Evolutionary conservation across 768 basidiomycete genomes (phyloP).

Genomic region (Tylopilus intermedius): DNA sequence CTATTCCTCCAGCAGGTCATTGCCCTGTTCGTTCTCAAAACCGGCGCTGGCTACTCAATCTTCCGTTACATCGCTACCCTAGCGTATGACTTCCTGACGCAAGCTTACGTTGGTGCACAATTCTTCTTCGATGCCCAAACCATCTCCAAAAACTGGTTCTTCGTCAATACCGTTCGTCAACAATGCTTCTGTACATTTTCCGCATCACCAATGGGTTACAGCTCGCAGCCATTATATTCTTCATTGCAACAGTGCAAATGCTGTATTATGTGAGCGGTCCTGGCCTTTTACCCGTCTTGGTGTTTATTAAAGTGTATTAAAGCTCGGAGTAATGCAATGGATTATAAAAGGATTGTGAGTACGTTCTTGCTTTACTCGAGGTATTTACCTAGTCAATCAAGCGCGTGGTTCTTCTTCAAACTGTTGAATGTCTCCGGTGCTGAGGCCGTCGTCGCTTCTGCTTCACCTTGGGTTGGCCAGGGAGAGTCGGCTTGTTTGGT

Average conservation of each 20-base stretch:
- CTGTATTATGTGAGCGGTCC: constrained; percentile 57
- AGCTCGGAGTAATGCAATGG: constrained; percentile 91
- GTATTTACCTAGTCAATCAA: constrained; percentile 21
- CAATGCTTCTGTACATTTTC: constrained; percentile 4
- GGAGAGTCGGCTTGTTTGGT: constrained; percentile 87
- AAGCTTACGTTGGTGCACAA: constrained; percentile 62
- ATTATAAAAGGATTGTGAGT: constrained; percentile 76
- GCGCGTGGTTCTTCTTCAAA: constrained; percentile 93
- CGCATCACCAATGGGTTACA: constrained; percentile 26
- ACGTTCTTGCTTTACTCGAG: neutral
- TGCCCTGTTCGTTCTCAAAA: constrained; percentile 87
- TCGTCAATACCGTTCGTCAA: constrained; percentile 63
- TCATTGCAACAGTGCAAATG: constrained; percentile 91
- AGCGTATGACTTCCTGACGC: constrained; percentile 71
- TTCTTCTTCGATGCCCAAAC: constrained; percentile 80
- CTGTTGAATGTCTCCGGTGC: constrained; percentile 89
- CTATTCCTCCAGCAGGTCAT: constrained; percentile 80
- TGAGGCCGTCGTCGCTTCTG: constrained; percentile 87
- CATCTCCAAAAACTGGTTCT: constrained; percentile 74
- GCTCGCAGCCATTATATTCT: constrained; percentile 84
- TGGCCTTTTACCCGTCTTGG: neutral
- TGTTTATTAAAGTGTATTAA: constrained; percentile 1
- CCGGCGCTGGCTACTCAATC: constrained; percentile 72
- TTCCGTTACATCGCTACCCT: constrained; percentile 81
- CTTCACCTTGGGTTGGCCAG: constrained; percentile 91